Base-by-base conservation (phyloP, 2,329 filamentous ascomycete genomes). In the Colletotrichum acutatum region DNA sequence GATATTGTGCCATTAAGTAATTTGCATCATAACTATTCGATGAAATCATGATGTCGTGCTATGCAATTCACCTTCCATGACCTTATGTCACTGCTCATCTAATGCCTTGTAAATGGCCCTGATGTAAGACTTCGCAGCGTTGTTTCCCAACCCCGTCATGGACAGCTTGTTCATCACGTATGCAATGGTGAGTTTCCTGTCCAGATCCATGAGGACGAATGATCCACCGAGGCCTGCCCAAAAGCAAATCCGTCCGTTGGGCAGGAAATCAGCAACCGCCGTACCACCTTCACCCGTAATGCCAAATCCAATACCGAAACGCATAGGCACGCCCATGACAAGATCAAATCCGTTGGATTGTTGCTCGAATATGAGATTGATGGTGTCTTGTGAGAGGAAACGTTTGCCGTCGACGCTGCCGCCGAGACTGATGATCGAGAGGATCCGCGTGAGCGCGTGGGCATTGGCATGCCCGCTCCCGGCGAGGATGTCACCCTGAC, bases 171-270 rank as follows among this genome's bases (percentile, higher is more conserved):
- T 86, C 84, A 87, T 86, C 4, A 79, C 78, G 78, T 87, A 87
- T 0, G 78, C 76, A 37, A 87, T 81, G 0, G 85, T 86, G 71
- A 86, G 76, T 37, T 78, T 76, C 7, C 80, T 76, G 32, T 86
- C 82, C 11, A 81, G 42, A 75, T 87, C 86, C 80, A 87, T 84
- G 34, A 86, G 70, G 8, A 80, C 74, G 1, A 84, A 68, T 0
- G 84, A 85, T 0, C 86, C 86, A 8, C 86, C 86, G 80, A 81
- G 85, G 1, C 85, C 85, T 52, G 80, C 79, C 84, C 86, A 87
- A 67, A 80, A 85, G 54, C 75, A 76, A n/a, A 78, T 32, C 4
- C 74, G 69, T 78, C 83, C 85, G 19, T 77, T 68, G 3, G 82
- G 80, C 60, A 82, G 67, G 75, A 76, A 81, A 5, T 76, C 71